Base-by-base conservation (phyloP, 2,329 filamentous ascomycete species). In the Phaeophleospora eucalypticola region DNA sequence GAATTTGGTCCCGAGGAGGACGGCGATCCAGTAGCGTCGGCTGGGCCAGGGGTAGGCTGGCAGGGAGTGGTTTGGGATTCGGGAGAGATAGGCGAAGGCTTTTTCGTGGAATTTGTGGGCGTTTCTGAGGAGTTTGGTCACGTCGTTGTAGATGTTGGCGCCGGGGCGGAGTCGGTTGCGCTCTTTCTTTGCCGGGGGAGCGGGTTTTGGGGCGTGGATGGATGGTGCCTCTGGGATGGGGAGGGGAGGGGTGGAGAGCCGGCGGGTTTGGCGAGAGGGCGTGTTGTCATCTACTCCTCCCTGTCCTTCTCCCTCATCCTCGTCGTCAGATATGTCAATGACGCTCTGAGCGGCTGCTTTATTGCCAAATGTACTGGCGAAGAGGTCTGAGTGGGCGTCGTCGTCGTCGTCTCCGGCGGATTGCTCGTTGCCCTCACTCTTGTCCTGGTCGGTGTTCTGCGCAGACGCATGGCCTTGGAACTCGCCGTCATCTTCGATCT, bases 21-120 rank as follows among this genome's bases (percentile, higher is more conserved):
- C 58, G 10, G 56, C 63, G 43, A 66, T 63, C 63, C 61, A 65
- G 56, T 66, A 68, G 16, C 65, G 53, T 24, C 58, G 56, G 1
- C 40, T 24, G 36, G 36, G 17, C 36, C 16, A 12, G 36, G 36
- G 12, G 15, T 17, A 10, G 16, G 36, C 36, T 10, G 12, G 3
- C 8, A 19, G 36, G 38, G 7, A 51, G 36, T 37, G 36, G 15
- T 17, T 18, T 14, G 36, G 45, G 24, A 61, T 46, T 15, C 46
- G 24, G 1, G 62, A 58, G 24, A 55, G 53, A 36, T 58, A 36
- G 35, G 37, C 24, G 14, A 43, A 32, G 17, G 51, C 54, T 19
- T 51, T 53, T 14, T 45, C 16, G 56, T 65, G 62, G 18, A 64
- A 52, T 29, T 44, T 43, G 19, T n/a, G n/a, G n/a, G n/a, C n/a